Percentiles rank a stretch among this genome's conserved stretches.
Conservation (phyloP, 2,329 filamentous ascomycete species). For the Talaromyces sp. region DNA sequence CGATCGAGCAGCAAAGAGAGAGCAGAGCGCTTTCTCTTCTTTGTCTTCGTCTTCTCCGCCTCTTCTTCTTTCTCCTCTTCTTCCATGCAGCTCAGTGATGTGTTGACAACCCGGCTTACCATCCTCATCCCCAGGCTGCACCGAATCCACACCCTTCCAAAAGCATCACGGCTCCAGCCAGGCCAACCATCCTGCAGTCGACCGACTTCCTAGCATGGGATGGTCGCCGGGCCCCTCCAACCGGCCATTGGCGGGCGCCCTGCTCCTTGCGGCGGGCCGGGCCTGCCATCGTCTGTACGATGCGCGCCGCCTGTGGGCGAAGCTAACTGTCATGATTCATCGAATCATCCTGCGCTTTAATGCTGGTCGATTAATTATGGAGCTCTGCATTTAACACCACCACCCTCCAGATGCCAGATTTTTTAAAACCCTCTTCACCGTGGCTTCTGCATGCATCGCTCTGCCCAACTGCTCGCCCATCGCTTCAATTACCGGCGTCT, state of each 20-base stretch:
- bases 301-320: neutral
- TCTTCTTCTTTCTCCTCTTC: neutral
- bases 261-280: slow-evolving; percentile 10
- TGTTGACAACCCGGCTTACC: no score
- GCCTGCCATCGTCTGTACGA: slow-evolving; percentile 3
- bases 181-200: neutral
- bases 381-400: neutral
- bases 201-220: neutral
- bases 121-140: no score
- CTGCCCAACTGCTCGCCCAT: neutral
- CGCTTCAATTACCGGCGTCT: neutral
- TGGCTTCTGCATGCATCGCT: neutral
- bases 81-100: neutral
- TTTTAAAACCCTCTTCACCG: neutral
- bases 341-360: neutral
- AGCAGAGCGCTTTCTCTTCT: neutral
- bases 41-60: neutral
- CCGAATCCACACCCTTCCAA: no score
- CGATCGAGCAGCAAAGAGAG: neutral
- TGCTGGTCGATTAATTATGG: neutral
- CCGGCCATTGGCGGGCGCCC: slow-evolving; percentile 1
- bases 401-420: neutral
- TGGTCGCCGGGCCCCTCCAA: neutral
- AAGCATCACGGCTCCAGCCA: no score
- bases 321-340: neutral